A percentile compares a stretch with the other conserved stretches of the same genome.
These are phyloP conservation scores for Leucoagaricus sp. DNA, from an alignment of 1,284 basidiomycete species.

Conservation along the genomic window DNA sequence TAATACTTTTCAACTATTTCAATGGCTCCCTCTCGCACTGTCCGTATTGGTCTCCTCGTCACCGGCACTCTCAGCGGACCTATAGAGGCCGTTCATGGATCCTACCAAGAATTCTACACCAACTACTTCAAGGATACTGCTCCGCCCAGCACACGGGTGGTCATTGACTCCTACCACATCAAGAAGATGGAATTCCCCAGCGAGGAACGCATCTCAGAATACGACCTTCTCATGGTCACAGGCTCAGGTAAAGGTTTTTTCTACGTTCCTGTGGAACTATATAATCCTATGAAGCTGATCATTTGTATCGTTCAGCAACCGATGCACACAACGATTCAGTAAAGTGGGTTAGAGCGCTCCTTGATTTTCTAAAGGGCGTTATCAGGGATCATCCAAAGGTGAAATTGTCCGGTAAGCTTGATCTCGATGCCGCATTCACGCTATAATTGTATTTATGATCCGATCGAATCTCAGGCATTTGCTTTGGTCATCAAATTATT, in stretches of 20 bases:
- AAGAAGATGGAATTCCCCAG: conserved; percentile 56
- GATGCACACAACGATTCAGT: conserved; percentile 67
- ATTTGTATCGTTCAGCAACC: conserved; percentile 39
- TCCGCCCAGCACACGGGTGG: conserved; percentile 12
- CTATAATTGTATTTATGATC: not conserved
- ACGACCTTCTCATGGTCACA: conserved; percentile 54
- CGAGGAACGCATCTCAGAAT: conserved; percentile 42
- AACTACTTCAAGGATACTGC: conserved; percentile 36
- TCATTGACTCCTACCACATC: conserved; percentile 53
- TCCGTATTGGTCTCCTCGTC: conserved; percentile 52
- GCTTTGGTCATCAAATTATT: conserved; percentile 89
- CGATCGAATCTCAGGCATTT: conserved; percentile 57
- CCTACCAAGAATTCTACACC: conserved; percentile 53
- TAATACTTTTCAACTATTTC: not conserved
- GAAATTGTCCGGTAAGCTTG: conserved; percentile 64
- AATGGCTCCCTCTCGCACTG: conserved; percentile 7
- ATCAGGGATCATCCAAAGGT: conserved; percentile 50
- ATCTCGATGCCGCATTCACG: not conserved
- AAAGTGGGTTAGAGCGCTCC: conserved; percentile 74
- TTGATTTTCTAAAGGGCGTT: conserved; percentile 53
- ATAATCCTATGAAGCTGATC: no score
- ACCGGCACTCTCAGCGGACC: conserved; percentile 55
- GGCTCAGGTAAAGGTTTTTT: conserved; percentile 54
- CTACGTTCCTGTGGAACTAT: no score
- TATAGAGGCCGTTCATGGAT: conserved; percentile 47